Conservation (phyloP, 805 yeast genomes). For the Barnettozyma vustinii region DNA sequence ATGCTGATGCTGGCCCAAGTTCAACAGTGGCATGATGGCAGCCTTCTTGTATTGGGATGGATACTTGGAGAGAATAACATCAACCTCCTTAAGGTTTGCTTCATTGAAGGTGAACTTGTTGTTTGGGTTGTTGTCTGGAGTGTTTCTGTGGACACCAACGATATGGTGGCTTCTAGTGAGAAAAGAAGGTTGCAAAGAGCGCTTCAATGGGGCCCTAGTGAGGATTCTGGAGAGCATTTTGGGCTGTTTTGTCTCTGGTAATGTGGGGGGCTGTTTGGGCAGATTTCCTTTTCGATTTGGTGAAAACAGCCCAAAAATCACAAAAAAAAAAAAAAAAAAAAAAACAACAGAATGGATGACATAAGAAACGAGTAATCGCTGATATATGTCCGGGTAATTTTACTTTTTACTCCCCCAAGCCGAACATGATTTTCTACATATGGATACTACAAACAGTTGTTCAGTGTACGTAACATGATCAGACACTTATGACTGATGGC, state of each 20-base stretch:
- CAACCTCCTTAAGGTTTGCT: slow-evolving; percentile 64
- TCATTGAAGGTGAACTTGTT: slow-evolving; percentile 68
- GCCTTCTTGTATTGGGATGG: slow-evolving; percentile 85
- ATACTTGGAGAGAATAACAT: slow-evolving; percentile 69
- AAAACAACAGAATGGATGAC: too few relatives aligned
- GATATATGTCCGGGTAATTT: too few relatives aligned
- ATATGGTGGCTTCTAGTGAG: slow-evolving; percentile 15
- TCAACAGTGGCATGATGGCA: slow-evolving; percentile 83
- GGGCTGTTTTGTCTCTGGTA: neutral
- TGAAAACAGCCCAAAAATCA: too few relatives aligned
- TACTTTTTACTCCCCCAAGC: too few relatives aligned
- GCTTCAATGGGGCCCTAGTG: neutral
- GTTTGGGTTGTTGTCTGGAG: slow-evolving; percentile 57
- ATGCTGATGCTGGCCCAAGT: slow-evolving; percentile 80
- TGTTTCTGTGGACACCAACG: slow-evolving; percentile 61
- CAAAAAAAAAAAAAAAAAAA: too few relatives aligned
- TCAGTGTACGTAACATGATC: too few relatives aligned
- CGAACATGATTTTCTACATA: too few relatives aligned
- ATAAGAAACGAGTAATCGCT: too few relatives aligned
- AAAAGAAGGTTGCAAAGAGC: neutral
- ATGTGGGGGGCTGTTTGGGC: neutral
- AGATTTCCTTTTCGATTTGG: neutral
- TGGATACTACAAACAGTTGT: too few relatives aligned
- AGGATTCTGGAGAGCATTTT: slow-evolving; percentile 2
- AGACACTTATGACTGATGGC: too few relatives aligned